Evolutionary conservation across 2,329 filamentous ascomycete species (phyloP).

Genomic region (Pseudocercospora ulei): DNA sequence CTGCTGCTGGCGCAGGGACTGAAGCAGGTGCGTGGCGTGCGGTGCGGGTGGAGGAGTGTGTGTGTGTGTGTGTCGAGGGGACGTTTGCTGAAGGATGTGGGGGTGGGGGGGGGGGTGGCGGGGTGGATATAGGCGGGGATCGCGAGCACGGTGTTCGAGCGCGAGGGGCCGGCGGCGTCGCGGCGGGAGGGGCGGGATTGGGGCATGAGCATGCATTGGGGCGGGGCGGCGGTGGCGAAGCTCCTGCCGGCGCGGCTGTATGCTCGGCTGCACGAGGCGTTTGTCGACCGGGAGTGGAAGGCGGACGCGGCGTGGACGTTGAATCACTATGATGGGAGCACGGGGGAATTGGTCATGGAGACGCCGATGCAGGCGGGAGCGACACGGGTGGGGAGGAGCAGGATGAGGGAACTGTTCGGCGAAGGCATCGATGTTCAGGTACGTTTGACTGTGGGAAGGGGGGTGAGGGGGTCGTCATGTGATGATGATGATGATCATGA

Average conservation of each 20-base stretch:
- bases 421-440: slow-evolving; percentile 20
- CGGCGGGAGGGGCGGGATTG: slow-evolving; percentile 15
- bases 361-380: slow-evolving; percentile 12
- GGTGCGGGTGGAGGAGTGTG: no score
- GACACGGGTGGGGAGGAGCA: slow-evolving; percentile 15
- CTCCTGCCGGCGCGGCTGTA: slow-evolving; percentile 15
- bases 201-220: slow-evolving; percentile 21
- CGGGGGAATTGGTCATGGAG: slow-evolving; percentile 15
- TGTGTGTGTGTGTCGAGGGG: no score
- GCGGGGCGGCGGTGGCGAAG: slow-evolving; percentile 7
- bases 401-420: slow-evolving; percentile 17
- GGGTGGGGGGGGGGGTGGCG: slow-evolving; percentile 19
- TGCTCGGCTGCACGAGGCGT: slow-evolving; percentile 13
- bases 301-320: slow-evolving; percentile 6
- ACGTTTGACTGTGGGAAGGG: slow-evolving; percentile 10
- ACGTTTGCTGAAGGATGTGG: slow-evolving; percentile 13
- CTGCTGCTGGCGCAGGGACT: slow-evolving; percentile 20
- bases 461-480: slow-evolving; percentile 15
- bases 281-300: slow-evolving; percentile 8
- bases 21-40: slow-evolving; percentile 12
- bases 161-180: slow-evolving; percentile 8
- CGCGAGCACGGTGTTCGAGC: slow-evolving; percentile 16
- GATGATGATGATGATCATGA: slow-evolving; percentile 16
- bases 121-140: slow-evolving; percentile 15
- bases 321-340: slow-evolving; percentile 14